Conservation (phyloP, 106 monocot genomes). For the Acorus gramineus region DNA sequence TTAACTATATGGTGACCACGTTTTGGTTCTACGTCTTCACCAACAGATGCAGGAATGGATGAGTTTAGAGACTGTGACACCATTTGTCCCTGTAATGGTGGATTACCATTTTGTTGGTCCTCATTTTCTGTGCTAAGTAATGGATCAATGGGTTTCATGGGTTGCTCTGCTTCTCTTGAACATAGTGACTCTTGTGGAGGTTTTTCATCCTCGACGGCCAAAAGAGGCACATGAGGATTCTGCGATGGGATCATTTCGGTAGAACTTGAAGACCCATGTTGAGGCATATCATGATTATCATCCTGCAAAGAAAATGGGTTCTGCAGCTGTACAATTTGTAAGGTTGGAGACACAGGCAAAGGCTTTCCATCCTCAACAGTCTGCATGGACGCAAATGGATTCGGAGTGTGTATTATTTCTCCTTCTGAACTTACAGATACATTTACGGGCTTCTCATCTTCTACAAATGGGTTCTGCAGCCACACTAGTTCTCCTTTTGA, state of each 20-base stretch:
- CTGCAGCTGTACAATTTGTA: slow-evolving; percentile 1
- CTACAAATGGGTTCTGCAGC: slow-evolving; percentile 9
- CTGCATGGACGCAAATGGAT: slow-evolving; percentile 12
- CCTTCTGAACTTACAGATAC: slow-evolving; percentile 11
- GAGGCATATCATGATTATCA: slow-evolving; percentile 1
- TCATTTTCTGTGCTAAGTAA: no score
- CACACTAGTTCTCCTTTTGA: not conserved
- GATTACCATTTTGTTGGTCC: no score
- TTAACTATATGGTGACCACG: no score
- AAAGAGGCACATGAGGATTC: not conserved
- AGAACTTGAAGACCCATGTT: slow-evolving; percentile 24
- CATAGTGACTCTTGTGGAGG: not conserved
- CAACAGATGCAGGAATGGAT: no score
- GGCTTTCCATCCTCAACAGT: no score
- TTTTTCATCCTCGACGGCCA: not conserved
- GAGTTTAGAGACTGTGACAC: no score
- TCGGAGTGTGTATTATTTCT: slow-evolving; percentile 17
- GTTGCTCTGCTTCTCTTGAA: no score
- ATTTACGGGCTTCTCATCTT: slow-evolving; percentile 18
- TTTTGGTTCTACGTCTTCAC: no score
- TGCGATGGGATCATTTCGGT: slow-evolving; percentile 1
- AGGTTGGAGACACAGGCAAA: no score
- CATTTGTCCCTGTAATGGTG: no score
- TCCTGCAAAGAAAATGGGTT: not conserved
- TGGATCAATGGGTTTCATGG: no score